These are phyloP conservation scores for Fraxinus paxiana DNA, from an alignment of 305 asterid genomes.

Conservation along the genomic window DNA sequence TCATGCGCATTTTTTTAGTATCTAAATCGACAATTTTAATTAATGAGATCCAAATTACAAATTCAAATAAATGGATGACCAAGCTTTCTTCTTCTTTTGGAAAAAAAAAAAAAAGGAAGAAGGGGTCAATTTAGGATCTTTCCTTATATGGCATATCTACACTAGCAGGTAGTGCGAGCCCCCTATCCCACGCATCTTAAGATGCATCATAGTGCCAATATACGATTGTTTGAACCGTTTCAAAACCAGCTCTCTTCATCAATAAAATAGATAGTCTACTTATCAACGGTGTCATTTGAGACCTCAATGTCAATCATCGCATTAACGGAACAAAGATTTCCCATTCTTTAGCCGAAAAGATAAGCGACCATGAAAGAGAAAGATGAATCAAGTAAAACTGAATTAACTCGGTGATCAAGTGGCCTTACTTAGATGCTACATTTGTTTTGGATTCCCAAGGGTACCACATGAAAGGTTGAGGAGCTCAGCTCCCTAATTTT, in stretches of 20 bases:
- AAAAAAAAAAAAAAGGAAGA: too few species aligned
- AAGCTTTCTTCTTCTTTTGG: not conserved
- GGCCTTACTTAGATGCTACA: too few species aligned
- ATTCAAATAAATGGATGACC: not conserved
- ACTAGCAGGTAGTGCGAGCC: not conserved
- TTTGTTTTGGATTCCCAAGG: too few species aligned
- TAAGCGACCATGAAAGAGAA: too few species aligned
- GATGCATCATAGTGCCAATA: not conserved
- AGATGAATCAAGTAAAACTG: too few species aligned
- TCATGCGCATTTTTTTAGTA: not conserved
- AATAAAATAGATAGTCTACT: too few species aligned
- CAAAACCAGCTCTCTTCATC: not conserved
- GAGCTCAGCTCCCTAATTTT: not conserved
- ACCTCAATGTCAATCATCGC: not conserved
- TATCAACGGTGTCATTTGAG: too few species aligned
- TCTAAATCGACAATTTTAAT: not conserved
- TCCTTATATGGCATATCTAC: not conserved
- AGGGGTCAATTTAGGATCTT: not conserved
- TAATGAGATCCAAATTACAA: not conserved
- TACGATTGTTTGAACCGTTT: not conserved
- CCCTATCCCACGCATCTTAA: not conserved
- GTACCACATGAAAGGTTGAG: not conserved
- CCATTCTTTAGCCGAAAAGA: not conserved
- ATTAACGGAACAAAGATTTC: not conserved
- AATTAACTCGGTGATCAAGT: too few species aligned